Percentiles rank a stretch among this genome's conserved stretches.
phyloP scores from a whole-genome alignment of 78 protist species.

The Cavenderia fasciculata region DNA sequence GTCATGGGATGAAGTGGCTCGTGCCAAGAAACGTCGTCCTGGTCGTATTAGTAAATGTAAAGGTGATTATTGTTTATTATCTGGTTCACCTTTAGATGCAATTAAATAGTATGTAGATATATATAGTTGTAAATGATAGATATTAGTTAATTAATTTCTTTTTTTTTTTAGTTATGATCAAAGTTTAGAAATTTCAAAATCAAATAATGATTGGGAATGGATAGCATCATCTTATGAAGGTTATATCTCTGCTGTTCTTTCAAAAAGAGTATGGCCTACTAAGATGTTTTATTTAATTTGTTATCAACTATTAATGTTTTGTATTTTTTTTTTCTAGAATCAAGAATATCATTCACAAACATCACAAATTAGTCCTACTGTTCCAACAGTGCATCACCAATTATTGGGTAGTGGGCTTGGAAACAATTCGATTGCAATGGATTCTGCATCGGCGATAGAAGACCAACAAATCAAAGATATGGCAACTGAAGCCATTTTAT shows the following conservation, averaged over 20 bases:
- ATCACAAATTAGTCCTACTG: constrained; percentile 5
- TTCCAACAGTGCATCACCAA: neutral
- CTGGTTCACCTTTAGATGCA: constrained; percentile 79
- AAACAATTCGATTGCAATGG: neutral
- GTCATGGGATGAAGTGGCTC: constrained; percentile 49
- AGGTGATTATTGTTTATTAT: constrained; percentile 74
- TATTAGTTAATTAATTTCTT: neutral
- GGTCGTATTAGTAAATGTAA: constrained; percentile 65
- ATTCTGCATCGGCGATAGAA: neutral
- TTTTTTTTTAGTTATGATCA: constrained; percentile 38
- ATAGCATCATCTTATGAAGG: constrained; percentile 76
- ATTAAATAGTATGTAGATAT: constrained; percentile 30
- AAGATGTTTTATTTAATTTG: neutral
- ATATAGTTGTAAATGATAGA: neutral
- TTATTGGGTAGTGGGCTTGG: neutral
- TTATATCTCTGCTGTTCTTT: constrained; percentile 49
- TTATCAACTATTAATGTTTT: neutral
- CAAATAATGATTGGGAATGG: constrained; percentile 78
- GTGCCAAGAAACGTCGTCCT: constrained; percentile 53
- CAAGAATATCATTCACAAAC: constrained; percentile 62
- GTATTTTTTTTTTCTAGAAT: constrained; percentile 11
- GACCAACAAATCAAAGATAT: constrained; percentile 21
- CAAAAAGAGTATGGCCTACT: constrained; percentile 25
- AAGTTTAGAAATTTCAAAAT: constrained; percentile 34
- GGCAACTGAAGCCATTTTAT: constrained; percentile 46